Base-by-base conservation (phyloP, 1,284 basidiomycete genomes). In the Malassezia pachydermatis region DNA sequence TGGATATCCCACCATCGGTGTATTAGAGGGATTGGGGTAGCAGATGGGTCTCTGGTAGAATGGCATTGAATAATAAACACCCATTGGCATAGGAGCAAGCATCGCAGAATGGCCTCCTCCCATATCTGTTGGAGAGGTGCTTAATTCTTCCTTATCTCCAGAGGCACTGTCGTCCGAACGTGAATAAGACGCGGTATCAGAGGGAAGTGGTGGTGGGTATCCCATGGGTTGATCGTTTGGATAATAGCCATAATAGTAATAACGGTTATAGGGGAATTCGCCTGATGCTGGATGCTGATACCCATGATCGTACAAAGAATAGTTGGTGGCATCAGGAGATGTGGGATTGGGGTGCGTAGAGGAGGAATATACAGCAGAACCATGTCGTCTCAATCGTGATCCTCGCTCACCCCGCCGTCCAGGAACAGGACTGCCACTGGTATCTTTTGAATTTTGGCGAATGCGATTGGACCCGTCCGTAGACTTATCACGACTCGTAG, bases 161-260 rank as follows among this genome's bases (percentile, higher is more conserved):
- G 16, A 3, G 3, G 19, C 23, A 10, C 22, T 3, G 9, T 30
- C 37, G 14, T 40, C 45, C 17, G 13, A 3, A 14, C 24, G 37
- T 33, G 37, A 22, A 34, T 47, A 47, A 23, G 17, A 22, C 10
- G 38, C 8, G 1, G n/a, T 20, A 4, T 47, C 45, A 1, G 29
- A 8, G 29, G 37, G 14, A n/a, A 33, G 40, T n/a, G 45, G 8
- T 9, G 1, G 13, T 11, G 35, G 20, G 16, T 38, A 45, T 16
- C 25, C 29, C 34, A 45, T 22, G 22, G 30, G 20, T 8, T 16
- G n/a, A 14, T 47, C 38, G 5, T 29, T 20, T 10, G 45, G n/a
- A 35, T 39, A 20, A 23, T 35, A 41, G 16, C 39, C 30, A 27
- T 41, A 48, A 16, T 35, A 41, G 11, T 35, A 48, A 16, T 48